Conservation (phyloP, 495 filamentous ascomycete genomes). For the Lophiotrema nucula region DNA sequence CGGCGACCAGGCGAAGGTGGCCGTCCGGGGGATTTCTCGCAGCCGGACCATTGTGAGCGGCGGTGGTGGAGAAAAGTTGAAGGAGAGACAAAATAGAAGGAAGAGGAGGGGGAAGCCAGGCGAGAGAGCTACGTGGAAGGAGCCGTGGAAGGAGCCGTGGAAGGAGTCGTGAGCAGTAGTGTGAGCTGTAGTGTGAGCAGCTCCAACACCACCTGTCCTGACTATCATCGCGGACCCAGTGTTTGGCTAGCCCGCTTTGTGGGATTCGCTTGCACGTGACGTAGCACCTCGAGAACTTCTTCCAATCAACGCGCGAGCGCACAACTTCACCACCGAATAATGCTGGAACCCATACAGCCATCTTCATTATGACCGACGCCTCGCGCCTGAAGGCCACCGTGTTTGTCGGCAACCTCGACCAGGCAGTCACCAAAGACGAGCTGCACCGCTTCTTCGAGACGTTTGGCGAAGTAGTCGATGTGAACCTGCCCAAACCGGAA, state of each 20-base stretch:
- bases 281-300: not conserved
- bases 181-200: not conserved
- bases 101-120: constrained; percentile 18
- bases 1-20: constrained; percentile 95
- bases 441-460: constrained; percentile 91
- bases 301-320: constrained; percentile 16
- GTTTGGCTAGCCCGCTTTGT: not conserved
- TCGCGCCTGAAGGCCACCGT: constrained; percentile 85
- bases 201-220: constrained; percentile 20
- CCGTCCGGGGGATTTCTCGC: constrained; percentile 92
- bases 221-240: constrained; percentile 17
- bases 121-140: constrained; percentile 3
- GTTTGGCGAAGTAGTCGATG: constrained; percentile 89
- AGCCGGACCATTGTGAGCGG: constrained; percentile 79
- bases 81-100: constrained; percentile 30
- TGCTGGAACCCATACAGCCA: too few relatives aligned
- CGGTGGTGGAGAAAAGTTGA: constrained; percentile 28
- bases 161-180: not conserved
- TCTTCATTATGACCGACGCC: constrained; percentile 67
- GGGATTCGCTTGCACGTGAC: constrained; percentile 15
- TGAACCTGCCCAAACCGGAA: constrained; percentile 85
- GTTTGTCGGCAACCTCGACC: constrained; percentile 86
- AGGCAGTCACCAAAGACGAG: constrained; percentile 67
- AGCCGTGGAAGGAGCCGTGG: constrained; percentile 6
- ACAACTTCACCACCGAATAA: not conserved